phyloP scores from a whole-genome alignment of 495 filamentous ascomycete genomes.

The Penicillium crystallinum region DNA sequence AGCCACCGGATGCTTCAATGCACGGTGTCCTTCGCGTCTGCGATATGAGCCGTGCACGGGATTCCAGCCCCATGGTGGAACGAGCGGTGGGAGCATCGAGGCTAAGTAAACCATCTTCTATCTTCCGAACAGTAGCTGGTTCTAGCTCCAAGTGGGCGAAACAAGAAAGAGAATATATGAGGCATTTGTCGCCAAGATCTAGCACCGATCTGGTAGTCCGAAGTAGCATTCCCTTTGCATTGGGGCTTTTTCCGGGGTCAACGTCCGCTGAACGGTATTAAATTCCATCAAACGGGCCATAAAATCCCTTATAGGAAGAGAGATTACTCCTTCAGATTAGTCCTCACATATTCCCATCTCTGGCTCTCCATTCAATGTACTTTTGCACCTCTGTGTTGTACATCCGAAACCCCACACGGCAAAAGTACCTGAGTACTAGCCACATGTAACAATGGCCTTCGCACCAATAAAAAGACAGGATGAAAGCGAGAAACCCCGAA shows the following conservation, averaged over 20 bases:
- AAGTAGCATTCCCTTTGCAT: neutral
- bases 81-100: constrained; percentile 1
- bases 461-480: constrained; percentile 7
- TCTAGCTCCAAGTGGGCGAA: too few species aligned
- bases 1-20: constrained; percentile 19
- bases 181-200: neutral
- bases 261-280: too few species aligned
- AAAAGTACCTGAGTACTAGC: constrained; percentile 3
- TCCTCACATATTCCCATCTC: too few species aligned
- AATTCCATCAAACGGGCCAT: too few species aligned
- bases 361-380: too few species aligned
- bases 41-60: neutral
- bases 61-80: constrained; percentile 21
- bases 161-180: neutral
- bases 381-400: too few species aligned
- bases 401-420: too few species aligned
- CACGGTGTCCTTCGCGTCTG: neutral
- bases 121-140: too few species aligned
- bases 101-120: too few species aligned
- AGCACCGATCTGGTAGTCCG: neutral
- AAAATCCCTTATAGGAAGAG: too few species aligned
- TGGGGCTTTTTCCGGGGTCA: too few species aligned
- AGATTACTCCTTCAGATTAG: too few species aligned
- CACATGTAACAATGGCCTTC: constrained; percentile 9
- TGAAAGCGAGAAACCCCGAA: neutral